Evolutionary conservation across 2,329 filamentous ascomycete species (phyloP).

Genomic region (Phaeomoniella chlamydospora): DNA sequence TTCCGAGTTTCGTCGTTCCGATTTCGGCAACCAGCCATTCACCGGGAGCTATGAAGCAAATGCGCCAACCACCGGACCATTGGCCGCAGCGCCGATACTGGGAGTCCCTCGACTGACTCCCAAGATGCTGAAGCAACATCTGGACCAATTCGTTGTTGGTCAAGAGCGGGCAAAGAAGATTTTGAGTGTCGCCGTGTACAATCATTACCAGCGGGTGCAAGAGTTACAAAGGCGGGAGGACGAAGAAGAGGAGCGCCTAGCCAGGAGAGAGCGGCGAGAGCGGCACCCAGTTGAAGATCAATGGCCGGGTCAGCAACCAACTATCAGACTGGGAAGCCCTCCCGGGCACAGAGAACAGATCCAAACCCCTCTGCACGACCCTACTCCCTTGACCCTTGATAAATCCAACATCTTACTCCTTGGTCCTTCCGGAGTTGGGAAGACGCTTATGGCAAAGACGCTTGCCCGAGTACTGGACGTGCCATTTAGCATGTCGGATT

Average conservation of each 20-base stretch:
- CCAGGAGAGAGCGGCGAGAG: constrained; percentile 58
- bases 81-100: constrained; percentile 42
- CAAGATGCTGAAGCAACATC: constrained; percentile 63
- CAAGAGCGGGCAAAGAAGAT: constrained; percentile 88
- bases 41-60: constrained; percentile 49
- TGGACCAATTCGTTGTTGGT: constrained; percentile 92
- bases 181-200: constrained; percentile 84
- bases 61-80: constrained; percentile 46
- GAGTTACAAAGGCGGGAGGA: constrained; percentile 61
- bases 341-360: constrained; percentile 9
- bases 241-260: constrained; percentile 59
- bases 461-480: constrained; percentile 86
- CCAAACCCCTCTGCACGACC: constrained; percentile 11
- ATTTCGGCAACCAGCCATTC: constrained; percentile 49
- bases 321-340: constrained; percentile 20
- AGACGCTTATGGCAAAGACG: constrained; percentile 86
- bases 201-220: constrained; percentile 84
- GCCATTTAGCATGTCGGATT: constrained; percentile 89
- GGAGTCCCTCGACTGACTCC: constrained; percentile 47
- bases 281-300: constrained; percentile 65
- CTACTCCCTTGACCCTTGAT: constrained; percentile 57
- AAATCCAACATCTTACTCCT: constrained; percentile 90
- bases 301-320: constrained; percentile 45
- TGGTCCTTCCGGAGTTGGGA: constrained; percentile 87
- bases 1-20: constrained; percentile 42